A percentile compares a stretch with the other conserved stretches of the same genome.
phyloP scores from a whole-genome alignment of 495 filamentous ascomycete species.

The Aspergillus avenaceus region DNA sequence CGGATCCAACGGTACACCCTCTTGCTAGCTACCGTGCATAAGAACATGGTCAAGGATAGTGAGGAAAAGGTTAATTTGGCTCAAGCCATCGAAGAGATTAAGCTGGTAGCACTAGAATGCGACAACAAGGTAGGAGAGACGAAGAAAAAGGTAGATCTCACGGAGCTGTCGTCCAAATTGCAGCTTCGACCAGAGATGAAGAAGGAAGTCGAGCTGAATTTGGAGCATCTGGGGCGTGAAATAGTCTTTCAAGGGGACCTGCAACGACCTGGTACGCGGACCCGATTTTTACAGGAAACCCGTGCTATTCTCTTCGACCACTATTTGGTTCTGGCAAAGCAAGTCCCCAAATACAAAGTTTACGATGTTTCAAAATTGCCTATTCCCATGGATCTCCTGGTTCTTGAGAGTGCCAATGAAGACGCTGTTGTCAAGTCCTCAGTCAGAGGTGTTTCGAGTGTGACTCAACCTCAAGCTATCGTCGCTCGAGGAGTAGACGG shows the following conservation, averaged over 20 bases:
- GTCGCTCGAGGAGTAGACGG: slow-evolving; percentile 39
- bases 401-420: slow-evolving; percentile 85
- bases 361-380: slow-evolving; percentile 96
- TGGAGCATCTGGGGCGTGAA: slow-evolving; percentile 86
- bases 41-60: slow-evolving; percentile 75
- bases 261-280: slow-evolving; percentile 74
- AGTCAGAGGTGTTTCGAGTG: slow-evolving; percentile 66
- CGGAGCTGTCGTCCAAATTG: slow-evolving; percentile 78
- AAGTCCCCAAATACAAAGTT: slow-evolving; percentile 70
- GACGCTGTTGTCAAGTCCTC: slow-evolving; percentile 81
- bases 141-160: slow-evolving; percentile 83
- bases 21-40: slow-evolving; percentile 75
- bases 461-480: slow-evolving; percentile 49
- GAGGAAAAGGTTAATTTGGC: slow-evolving; percentile 88
- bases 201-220: slow-evolving; percentile 73
- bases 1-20: slow-evolving; percentile 87
- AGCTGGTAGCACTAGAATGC: slow-evolving; percentile 84
- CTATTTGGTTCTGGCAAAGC: slow-evolving; percentile 90
- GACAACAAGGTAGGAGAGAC: slow-evolving; percentile 93
- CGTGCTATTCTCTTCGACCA: slow-evolving; percentile 94
- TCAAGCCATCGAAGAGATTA: slow-evolving; percentile 92
- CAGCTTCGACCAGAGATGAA: slow-evolving; percentile 84
- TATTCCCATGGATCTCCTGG: slow-evolving; percentile 94
- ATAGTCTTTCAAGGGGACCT: slow-evolving; percentile 87
- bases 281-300: slow-evolving; percentile 87